Base-by-base conservation (phyloP, 192 early-diverging fungal genomes). In the Phycomyces blakesleeanus region DNA sequence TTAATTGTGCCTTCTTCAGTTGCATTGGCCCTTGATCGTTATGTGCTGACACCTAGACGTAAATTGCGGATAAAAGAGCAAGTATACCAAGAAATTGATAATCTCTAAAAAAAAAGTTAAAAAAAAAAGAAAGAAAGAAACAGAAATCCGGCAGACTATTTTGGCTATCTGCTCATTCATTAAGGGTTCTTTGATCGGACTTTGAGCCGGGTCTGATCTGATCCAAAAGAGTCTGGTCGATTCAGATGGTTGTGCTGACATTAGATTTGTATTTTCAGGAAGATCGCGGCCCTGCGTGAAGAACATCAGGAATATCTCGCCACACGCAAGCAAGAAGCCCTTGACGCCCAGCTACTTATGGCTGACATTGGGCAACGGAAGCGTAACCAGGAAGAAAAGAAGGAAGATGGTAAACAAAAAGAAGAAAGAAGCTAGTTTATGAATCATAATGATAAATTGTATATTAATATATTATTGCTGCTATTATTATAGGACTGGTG, bases 341-440 rank as follows among this genome's bases (percentile, higher is more conserved):
- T 86, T 27, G 88, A 92, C 61, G 89, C 95, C 0, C 78, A 88
- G 18, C 72, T 73, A 11, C 61, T 97, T 7, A 83, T 99, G 81
- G 58, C 71, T 27, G 85, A 87, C 10, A 76, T 82, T 12, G 87
- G 89, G 0, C 75, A 79, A 38, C 80, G 87, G 7, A 92, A 94
- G 67, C 73, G 70, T 42, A 85, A 85, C 14, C 69, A 72, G n/a
- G 90, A 88, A 27, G 85, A 87, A 37, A 73, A 67, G 8, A 86
- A 89, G 42, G 65, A 87, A 6, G 60, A 69, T 63, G 67, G 67
- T 69, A 67, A 34, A 50, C 89, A 34, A 47, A 63, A 40, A 38
- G 22, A 53, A 52, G 27, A 39, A n/a, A 18, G 38, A 24, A 16
- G 38, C 24, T 20, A 1, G 51, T 14, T 12, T n/a, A n/a, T n/a